Percentiles rank a stretch among this genome's conserved stretches.
Conservation (phyloP, 2,329 filamentous ascomycete species). For the Botrytis pseudocinerea region DNA sequence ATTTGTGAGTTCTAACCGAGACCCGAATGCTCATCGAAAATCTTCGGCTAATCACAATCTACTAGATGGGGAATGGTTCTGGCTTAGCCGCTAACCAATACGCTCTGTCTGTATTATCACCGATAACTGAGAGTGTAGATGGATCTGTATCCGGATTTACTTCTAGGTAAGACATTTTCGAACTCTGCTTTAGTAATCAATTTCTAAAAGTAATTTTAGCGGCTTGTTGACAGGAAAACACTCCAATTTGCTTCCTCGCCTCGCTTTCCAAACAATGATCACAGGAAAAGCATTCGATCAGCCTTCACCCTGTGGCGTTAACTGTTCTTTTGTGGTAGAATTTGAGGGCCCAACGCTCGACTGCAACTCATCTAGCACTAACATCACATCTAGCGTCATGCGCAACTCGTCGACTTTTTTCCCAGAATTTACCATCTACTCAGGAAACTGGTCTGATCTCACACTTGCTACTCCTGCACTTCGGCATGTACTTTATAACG, state of each 20-base stretch:
- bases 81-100: slow-evolving; percentile 26
- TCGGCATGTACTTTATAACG: not conserved
- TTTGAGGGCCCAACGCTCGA: slow-evolving; percentile 30
- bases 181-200: not conserved
- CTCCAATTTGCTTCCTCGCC: slow-evolving; percentile 25
- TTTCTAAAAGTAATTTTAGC: not conserved
- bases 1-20: slow-evolving; percentile 28
- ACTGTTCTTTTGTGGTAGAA: slow-evolving; percentile 29
- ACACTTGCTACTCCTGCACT: not conserved
- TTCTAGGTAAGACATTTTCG: slow-evolving; percentile 16
- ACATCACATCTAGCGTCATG: not conserved
- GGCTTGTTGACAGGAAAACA: not conserved
- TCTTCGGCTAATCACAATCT: not conserved
- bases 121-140: slow-evolving; percentile 7
- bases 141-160: slow-evolving; percentile 28
- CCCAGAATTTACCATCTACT: not conserved
- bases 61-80: slow-evolving; percentile 34
- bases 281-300: slow-evolving; percentile 26
- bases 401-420: not conserved
- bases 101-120: slow-evolving; percentile 26
- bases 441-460: slow-evolving; percentile 6
- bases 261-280: slow-evolving; percentile 29
- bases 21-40: too few species aligned
- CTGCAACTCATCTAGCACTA: slow-evolving; percentile 22
- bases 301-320: slow-evolving; percentile 29